Evolutionary conservation across 352 stramenopile species (phyloP), one percentile per base, ranked within the genome.

Genomic region (Phytophthora rubi): DNA sequence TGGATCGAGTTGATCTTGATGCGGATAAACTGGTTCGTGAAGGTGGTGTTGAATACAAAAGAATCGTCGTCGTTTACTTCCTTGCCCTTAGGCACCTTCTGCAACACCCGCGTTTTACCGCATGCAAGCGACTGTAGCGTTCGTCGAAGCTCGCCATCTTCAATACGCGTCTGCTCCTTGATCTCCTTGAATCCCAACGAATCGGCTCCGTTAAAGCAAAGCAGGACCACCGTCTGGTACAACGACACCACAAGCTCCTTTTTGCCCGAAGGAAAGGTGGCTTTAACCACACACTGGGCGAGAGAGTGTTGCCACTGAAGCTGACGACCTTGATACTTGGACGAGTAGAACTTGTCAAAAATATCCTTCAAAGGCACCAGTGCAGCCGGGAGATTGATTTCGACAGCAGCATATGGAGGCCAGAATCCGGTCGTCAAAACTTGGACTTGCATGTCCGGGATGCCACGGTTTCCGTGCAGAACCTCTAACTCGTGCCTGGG

Each of bases 351-450:
- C 15, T 89, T 78, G 63, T 97, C 82, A 54, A 97, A 98, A 54
- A 95, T 93, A 35, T 91, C 77, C 61, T 95, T 92, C 8, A 93
- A 68, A 49, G 77, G 78, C 42, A 89, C 62, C 10, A 97, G 62
- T 9, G 73, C 66, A 37, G 71, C 63, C 9, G 90, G 92, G 16
- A 98, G 45, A 28, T 84, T 94, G 45, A 97, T 86, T 33, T 98
- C 90, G 18, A 89, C 89, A 18, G 82, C 71, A 8, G 93, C 87
- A 62, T 99, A 98, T 21, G 89, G 91, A 7, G 98, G 98, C 98
- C 98, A 99, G 72, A 99, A 99, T 10, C 97, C 97, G 32, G 96
- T 99, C 10, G 97, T 99, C 1, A 99, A 77, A 21, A 99, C 97
- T 63, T 99, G 96, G 5, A 99, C 96, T 73, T 98, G 86, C 80